Base-by-base conservation (phyloP, 306 rosid species). In the Phaseolus lunatus region DNA sequence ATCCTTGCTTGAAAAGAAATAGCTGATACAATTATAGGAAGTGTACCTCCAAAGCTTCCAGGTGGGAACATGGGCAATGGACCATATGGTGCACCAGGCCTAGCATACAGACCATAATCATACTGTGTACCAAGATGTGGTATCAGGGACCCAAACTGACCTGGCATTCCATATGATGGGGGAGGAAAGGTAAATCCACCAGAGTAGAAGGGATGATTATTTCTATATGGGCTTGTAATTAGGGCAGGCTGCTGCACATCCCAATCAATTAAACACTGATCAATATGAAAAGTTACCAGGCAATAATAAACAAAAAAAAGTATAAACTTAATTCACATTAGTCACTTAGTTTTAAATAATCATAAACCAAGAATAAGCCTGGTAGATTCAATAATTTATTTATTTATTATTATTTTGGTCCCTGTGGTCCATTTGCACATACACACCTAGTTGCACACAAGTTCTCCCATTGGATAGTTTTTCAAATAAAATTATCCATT, bases 31-130 rank as follows among this genome's bases (percentile, higher is more conserved):
- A 11, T 64, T 29, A 58, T 4, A n/a, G 64, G 31, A 35, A 62
- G 49, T 77, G 59, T 70, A 87, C 90, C 90, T 87, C 81, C 82
- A 67, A 59, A 84, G 73, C 80, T 63, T 79, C 79, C 85, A 53
- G 22, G 44, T 22, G 81, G 85, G 47, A 75, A 67, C 50, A 86
- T 10, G 19, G 83, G 77, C 47, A 80, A 2, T 0, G 86, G 85
- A 71, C 83, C 75, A 48, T 82, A 87, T 9, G 81, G 41, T 66
- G 75, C 84, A 27, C 44, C 78, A 70, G 83, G 78, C 66, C 71
- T 73, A 20, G 72, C 19, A 56, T 67, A 84, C 44, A 73, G 76
- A 53, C 78, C 84, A 53, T 84, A 87, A 70, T 81, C 80, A 68
- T 78, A 84, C 19, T 20, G 84, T 18, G 84, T 7, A 20, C 82